Evolutionary conservation across 23 red algal species (phyloP), one percentile per base, ranked within the genome.

Genomic region (Gracilariopsis chorda): DNA sequence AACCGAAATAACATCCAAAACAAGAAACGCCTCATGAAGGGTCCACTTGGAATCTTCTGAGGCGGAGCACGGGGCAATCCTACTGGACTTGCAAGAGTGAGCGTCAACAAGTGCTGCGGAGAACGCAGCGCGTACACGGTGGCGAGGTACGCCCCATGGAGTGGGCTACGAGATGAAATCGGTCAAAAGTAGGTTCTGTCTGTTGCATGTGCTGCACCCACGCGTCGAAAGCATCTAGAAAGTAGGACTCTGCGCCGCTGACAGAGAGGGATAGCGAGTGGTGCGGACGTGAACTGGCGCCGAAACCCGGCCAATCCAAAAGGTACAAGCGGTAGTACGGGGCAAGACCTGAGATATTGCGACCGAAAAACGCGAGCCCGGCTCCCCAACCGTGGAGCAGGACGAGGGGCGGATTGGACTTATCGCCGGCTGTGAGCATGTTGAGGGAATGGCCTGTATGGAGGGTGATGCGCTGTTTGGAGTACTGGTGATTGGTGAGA

Each of bases 231-330:
- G 89, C 77, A 30, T 74, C 70, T 36, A 92, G 35, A 77, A 92
- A 92, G 45, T 64, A 92, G 59, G 23, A 44, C 20, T 83, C 88
- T 19, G 88, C 88, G 23, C 72, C 36, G 55, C 72, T 63, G 1
- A 58, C 55, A 17, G 51, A 32, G 39, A 73, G 24, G 9, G 75
- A 42, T 4, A 60, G 41, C 3, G 29, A 45, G 43, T 73, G 65
- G 17, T 77, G 40, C 33, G 95, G 95, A 8, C 92, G 85, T 1
- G 83, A 90, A 34, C 83, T 90, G 42, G 51, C 90, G 35, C 95
- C 95, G 42, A 92, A 94, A 1, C 95, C 95, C 2, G 87, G 56
- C 95, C 95, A 97, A 44, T 97, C 95, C 12, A 97, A 69, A 44
- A 87, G 56, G 49, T 88, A 61, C 27, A 97, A 74, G 17, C 95